A percentile compares a stretch with the other conserved stretches of the same genome.
Conservation (phyloP, 441 rosid species). For the Populus trichocarpa region DNA sequence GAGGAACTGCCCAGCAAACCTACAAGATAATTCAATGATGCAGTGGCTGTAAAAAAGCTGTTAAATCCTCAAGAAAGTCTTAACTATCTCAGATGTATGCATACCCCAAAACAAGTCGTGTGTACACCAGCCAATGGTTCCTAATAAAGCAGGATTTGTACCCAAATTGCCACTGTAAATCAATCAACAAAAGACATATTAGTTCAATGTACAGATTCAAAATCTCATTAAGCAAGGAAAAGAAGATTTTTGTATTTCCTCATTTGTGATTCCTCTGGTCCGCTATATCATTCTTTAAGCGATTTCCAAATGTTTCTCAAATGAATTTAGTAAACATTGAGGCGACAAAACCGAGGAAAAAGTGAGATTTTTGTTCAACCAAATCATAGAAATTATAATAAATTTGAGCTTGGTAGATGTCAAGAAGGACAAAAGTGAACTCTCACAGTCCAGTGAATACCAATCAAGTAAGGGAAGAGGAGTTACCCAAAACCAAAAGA, state of each 20-base stretch:
- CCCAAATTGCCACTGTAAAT: slow-evolving; percentile 64
- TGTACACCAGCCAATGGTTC: slow-evolving; percentile 60
- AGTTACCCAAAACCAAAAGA: slow-evolving; percentile 95
- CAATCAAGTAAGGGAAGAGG: slow-evolving; percentile 24
- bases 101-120: slow-evolving; percentile 78
- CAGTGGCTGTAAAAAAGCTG: slow-evolving; percentile 32
- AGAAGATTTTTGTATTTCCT: neutral
- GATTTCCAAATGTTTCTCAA: neutral
- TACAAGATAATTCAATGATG: slow-evolving; percentile 27
- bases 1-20: slow-evolving; percentile 88
- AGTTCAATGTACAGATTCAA: slow-evolving; percentile 9
- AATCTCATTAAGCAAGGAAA: neutral
- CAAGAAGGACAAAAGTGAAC: neutral
- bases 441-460: neutral
- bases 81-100: slow-evolving; percentile 18
- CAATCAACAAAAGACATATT: slow-evolving; percentile 5
- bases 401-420: slow-evolving; percentile 3
- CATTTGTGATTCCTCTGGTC: neutral
- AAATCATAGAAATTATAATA: neutral
- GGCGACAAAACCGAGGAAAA: slow-evolving; percentile 2
- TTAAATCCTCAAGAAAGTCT: slow-evolving; percentile 38
- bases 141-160: slow-evolving; percentile 81
- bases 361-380: neutral
- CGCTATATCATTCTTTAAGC: neutral
- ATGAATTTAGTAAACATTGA: neutral